Evolutionary conservation across 2,329 filamentous ascomycete species (phyloP), one percentile per base, ranked within the genome.

Genomic region (Colletotrichum brevisporum): DNA sequence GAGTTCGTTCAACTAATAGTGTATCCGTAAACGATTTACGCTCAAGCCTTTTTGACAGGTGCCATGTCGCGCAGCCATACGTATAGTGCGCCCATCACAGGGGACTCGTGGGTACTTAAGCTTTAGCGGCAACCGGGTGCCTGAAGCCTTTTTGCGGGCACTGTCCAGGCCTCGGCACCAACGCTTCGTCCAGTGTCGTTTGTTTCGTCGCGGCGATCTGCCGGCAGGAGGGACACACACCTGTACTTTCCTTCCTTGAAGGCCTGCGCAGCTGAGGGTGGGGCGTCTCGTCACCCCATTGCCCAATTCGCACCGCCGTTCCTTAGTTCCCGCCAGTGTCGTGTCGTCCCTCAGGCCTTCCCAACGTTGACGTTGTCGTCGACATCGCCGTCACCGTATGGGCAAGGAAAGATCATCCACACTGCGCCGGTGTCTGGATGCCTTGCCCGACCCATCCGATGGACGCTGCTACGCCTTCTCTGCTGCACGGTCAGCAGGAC

Each of bases 381-480:
- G 31, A 36, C 31, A 36, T 36, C 31, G 31, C 31, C 31, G 31
- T 9, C 31, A 36, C 10, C 31, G 31, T 10, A 36, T 36, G 31
- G 31, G 31, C 8, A 36, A 36, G 31, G 31, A 36, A 24, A 24
- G 21, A 24, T 24, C 31, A 10, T 10, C 8, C 31, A 36, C 9
- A 10, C 31, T 10, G 31, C 31, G 8, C 31, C 10, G 31, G 31
- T 36, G 31, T 36, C 31, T 36, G 31, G 31, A 8, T 43, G 41
- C 41, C 41, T 15, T 12, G 15, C 15, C 16, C 41, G 13, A 43
- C 1, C 16, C 41, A n/a, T 43, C 41, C 47, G 15, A 70, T 67
- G 67, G 63, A 68, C 12, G 9, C 18, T 71, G 65, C 68, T 71
- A 69, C 21, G 59, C 16, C 58, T 6, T 18, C 50, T 5, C n/a